Evolutionary conservation across 345 rosid genomes (phyloP), one percentile per base, ranked within the genome.

Genomic region (Eucalyptus rudis): DNA sequence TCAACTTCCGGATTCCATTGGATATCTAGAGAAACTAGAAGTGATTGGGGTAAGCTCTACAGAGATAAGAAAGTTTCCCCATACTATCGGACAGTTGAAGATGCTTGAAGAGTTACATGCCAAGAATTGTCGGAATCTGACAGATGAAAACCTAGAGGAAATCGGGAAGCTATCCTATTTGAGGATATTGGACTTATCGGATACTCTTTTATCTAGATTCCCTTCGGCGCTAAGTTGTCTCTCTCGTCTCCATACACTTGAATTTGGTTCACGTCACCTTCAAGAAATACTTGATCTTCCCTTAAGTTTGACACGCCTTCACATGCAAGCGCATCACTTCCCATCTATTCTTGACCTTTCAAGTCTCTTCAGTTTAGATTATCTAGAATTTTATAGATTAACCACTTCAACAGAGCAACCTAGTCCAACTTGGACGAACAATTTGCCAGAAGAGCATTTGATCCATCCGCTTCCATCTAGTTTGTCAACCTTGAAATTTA

Each of bases 141-240:
- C 8, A 1, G 1, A 43, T 43, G 44, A 43, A 43, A 43, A 43
- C 44, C 44, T 43, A 5, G 44, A 43, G 7, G 44, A 43, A 43
- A 43, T 43, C 1, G 7, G 44, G 44, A 43, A 43, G 7, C 44
- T 43, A 43, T 43, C 44, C 44, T 7, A 43, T 29, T 13, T 62
- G 33, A 62, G 8, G 29, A 62, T 29, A 62, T 6, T 62, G 4
- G 8, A 62, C 68, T 62, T 62, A 29, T 6, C 33, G 1, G 29
- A 3, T 29, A 27, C 68, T 29, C 4, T 2, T 62, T 8, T 29
- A 5, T 29, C 17, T 13, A 62, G 68, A 12, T 62, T 62, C 4
- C 68, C 68, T 13, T 2, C 4, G 0, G 2, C 3, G 17, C 6
- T 27, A 1, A 2, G 31, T 62, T 13, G 8, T 25, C 16, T 29